Percentiles rank a stretch among this genome's conserved stretches.
These are phyloP conservation scores for Brassica cretica DNA, from an alignment of 345 rosid species.

Conservation along the genomic window DNA sequence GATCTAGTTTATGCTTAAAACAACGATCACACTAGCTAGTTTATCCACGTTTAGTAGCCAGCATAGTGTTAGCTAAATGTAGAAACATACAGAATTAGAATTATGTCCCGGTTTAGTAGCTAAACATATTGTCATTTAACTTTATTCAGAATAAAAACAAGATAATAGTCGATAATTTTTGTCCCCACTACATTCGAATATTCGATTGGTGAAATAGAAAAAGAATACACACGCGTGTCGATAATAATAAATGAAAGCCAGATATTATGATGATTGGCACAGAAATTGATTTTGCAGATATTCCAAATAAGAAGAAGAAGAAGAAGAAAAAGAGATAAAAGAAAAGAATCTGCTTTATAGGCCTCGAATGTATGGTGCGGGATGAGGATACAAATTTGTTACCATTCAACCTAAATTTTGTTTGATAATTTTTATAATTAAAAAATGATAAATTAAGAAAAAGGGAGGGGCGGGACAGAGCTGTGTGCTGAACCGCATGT, in stretches of 20 bases:
- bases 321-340: slow-evolving; percentile 17
- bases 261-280: slow-evolving; percentile 23
- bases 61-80: neutral
- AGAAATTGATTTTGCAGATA: slow-evolving; percentile 15
- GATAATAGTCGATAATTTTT: neutral
- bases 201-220: slow-evolving; percentile 22
- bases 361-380: too few species aligned
- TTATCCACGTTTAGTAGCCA: neutral
- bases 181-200: slow-evolving; percentile 13
- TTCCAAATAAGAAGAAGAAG: slow-evolving; percentile 22
- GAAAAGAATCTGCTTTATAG: slow-evolving; percentile 27
- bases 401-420: too few species aligned
- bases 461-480: too few species aligned
- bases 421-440: too few species aligned
- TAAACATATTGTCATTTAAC: neutral
- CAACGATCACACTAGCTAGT: neutral
- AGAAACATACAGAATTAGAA: neutral
- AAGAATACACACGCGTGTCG: slow-evolving; percentile 30
- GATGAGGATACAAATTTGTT: too few species aligned
- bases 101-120: slow-evolving; percentile 9
- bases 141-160: neutral
- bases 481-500: too few species aligned
- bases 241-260: slow-evolving; percentile 5
- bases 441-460: too few species aligned
- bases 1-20: neutral